phyloP scores from a whole-genome alignment of 1,139 yeast genomes.

The Scheffersomyces insectosa region DNA sequence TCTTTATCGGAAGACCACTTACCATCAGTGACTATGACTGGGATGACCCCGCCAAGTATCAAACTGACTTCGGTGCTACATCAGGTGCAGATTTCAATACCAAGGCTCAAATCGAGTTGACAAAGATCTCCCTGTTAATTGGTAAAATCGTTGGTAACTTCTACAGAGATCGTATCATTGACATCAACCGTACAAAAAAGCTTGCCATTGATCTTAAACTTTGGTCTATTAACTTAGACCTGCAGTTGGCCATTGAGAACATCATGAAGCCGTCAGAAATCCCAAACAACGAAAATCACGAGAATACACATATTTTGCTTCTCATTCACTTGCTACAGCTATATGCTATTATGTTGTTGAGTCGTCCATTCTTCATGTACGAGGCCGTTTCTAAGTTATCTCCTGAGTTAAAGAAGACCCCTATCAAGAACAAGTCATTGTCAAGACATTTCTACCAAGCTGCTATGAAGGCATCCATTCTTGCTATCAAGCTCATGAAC shows the following conservation, averaged over 20 bases:
- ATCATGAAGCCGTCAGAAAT: not conserved
- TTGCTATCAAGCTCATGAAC: slow-evolving; percentile 7
- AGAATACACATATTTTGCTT: slow-evolving; percentile 4
- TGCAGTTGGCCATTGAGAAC: not conserved
- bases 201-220: slow-evolving; percentile 35
- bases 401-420: not conserved
- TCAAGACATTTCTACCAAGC: slow-evolving; percentile 3
- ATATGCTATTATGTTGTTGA: slow-evolving; percentile 4
- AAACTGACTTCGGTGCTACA: slow-evolving; percentile 26
- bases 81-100: not conserved
- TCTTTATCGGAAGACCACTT: slow-evolving; percentile 39
- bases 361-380: slow-evolving; percentile 3
- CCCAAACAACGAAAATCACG: slow-evolving; percentile 2
- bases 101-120: slow-evolving; percentile 5
- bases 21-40: slow-evolving; percentile 27
- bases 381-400: not conserved
- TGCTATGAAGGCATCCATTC: slow-evolving; percentile 8
- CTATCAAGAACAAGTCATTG: not conserved
- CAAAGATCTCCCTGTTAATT: slow-evolving; percentile 15
- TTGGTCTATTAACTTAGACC: slow-evolving; percentile 29
- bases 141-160: slow-evolving; percentile 32
- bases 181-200: slow-evolving; percentile 28
- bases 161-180: slow-evolving; percentile 33
- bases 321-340: slow-evolving; percentile 4
- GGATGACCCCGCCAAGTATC: slow-evolving; percentile 11